phyloP scores from a whole-genome alignment of 2,329 filamentous ascomycete species.

The Clonostachys byssicola region DNA sequence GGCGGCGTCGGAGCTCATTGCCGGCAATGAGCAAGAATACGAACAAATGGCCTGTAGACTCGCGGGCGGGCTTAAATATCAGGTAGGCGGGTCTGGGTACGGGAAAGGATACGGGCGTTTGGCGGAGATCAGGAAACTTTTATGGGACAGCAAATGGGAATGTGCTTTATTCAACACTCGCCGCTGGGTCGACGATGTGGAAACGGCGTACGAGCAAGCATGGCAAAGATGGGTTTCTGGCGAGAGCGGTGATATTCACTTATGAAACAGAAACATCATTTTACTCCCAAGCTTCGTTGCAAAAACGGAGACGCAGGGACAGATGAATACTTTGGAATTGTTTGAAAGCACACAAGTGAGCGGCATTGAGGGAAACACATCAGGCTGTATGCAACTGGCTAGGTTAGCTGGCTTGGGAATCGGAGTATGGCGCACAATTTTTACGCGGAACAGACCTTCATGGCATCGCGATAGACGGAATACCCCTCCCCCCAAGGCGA shows the following conservation, averaged over 20 bases:
- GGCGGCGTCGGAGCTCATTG: conserved; percentile 74
- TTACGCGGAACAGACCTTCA: too few relatives aligned
- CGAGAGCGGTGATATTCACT: conserved; percentile 88
- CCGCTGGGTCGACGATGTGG: conserved; percentile 87
- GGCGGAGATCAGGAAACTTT: conserved; percentile 70
- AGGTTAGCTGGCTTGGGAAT: too few relatives aligned
- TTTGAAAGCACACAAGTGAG: too few relatives aligned
- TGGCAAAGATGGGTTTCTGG: conserved; percentile 87
- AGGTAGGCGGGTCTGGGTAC: conserved; percentile 31
- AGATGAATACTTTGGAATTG: background rate
- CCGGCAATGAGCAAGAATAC: conserved; percentile 74
- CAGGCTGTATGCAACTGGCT: too few relatives aligned
- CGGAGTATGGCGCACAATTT: too few relatives aligned
- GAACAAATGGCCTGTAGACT: conserved; percentile 72
- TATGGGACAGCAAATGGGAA: conserved; percentile 81
- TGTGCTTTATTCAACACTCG: conserved; percentile 88
- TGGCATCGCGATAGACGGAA: too few relatives aligned
- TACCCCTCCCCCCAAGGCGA: too few relatives aligned
- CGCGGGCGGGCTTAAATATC: conserved; percentile 60
- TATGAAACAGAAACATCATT: conserved; percentile 30
- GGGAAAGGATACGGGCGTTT: conserved; percentile 64
- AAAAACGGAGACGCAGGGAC: background rate
- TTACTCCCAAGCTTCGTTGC: too few relatives aligned
- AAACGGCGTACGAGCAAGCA: conserved; percentile 81
- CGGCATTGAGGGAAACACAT: too few relatives aligned